Conservation (phyloP, 164 flowering plant genomes). For the Aristolochia californica region DNA sequence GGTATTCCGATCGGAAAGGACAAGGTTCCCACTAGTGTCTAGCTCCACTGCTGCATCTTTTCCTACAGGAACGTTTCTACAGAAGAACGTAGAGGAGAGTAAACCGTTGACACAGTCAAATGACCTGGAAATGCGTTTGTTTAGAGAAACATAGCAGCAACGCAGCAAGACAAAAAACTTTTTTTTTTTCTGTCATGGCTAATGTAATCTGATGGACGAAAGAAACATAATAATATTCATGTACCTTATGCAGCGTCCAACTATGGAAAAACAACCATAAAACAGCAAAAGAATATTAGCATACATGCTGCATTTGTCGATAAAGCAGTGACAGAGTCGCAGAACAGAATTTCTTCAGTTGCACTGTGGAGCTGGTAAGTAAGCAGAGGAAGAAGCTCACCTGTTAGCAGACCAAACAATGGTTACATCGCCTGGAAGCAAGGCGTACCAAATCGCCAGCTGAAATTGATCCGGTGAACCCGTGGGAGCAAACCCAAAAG, state of each 20-base stretch:
- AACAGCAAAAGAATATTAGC: too few species aligned
- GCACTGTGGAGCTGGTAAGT: too few species aligned
- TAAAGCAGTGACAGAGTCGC: too few species aligned
- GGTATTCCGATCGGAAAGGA: conserved; percentile 33
- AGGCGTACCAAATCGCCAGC: conserved; percentile 60
- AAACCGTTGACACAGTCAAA: conserved; percentile 29
- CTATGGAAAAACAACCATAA: too few species aligned
- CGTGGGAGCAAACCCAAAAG: conserved; percentile 52
- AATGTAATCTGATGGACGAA: too few species aligned
- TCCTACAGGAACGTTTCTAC: conserved; percentile 71
- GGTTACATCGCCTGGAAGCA: conserved; percentile 65
- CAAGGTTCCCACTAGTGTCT: conserved; percentile 61
- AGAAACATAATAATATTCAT: too few species aligned
- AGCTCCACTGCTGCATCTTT: conserved; percentile 58
- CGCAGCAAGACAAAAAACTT: not conserved
- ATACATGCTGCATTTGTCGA: too few species aligned
- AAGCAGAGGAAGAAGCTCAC: conserved; percentile 28
- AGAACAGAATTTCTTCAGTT: too few species aligned
- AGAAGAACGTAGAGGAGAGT: conserved; percentile 36
- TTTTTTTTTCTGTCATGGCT: too few species aligned
- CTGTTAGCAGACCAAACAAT: conserved; percentile 78
- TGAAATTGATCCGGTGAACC: conserved; percentile 19
- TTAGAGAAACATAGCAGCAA: too few species aligned
- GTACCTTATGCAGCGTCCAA: too few species aligned
- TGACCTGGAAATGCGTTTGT: conserved; percentile 29